Percentiles rank a stretch among this genome's conserved stretches.
Conservation (phyloP, 2,329 filamentous ascomycete genomes). For the Aspergillus carbonarius region DNA sequence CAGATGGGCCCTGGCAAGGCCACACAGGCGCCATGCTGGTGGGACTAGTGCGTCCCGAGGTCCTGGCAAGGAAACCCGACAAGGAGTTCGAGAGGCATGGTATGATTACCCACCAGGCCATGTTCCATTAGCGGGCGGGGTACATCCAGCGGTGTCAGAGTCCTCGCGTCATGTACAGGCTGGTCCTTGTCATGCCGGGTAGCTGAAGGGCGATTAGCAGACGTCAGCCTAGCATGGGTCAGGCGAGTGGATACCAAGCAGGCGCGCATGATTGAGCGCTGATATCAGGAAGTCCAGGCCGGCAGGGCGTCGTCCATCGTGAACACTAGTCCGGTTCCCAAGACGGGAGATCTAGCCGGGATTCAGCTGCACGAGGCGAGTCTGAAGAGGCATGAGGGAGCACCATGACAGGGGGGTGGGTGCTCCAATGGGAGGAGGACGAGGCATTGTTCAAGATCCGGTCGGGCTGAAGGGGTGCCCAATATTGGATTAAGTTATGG, state of each 20-base stretch:
- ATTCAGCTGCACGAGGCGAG: slow-evolving; percentile 15
- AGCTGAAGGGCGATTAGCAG: slow-evolving; percentile 8
- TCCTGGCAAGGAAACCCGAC: slow-evolving; percentile 10
- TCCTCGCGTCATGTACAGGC: background rate
- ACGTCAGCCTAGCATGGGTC: slow-evolving; percentile 16
- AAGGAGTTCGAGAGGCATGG: slow-evolving; percentile 13
- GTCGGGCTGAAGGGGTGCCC: slow-evolving; percentile 13
- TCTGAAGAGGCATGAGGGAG: slow-evolving; percentile 6
- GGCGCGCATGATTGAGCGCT: background rate
- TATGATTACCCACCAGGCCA: slow-evolving; percentile 7
- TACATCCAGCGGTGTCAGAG: slow-evolving; percentile 3
- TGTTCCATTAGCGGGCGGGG: slow-evolving; percentile 16
- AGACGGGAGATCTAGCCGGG: slow-evolving; percentile 8
- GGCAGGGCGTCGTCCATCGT: background rate
- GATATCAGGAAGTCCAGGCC: background rate
- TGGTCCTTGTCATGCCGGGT: slow-evolving; percentile 13
- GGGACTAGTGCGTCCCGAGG: slow-evolving; percentile 13
- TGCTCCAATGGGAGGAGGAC: slow-evolving; percentile 8
- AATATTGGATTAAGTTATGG: slow-evolving; percentile 21
- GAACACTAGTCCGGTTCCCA: slow-evolving; percentile 10
- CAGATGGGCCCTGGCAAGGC: background rate
- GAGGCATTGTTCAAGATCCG: slow-evolving; percentile 2
- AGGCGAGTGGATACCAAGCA: background rate
- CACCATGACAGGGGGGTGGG: slow-evolving; percentile 7
- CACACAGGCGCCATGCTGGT: slow-evolving; percentile 8